phyloP scores from a whole-genome alignment of 2,329 filamentous ascomycete species.

The Xylaria sp. region DNA sequence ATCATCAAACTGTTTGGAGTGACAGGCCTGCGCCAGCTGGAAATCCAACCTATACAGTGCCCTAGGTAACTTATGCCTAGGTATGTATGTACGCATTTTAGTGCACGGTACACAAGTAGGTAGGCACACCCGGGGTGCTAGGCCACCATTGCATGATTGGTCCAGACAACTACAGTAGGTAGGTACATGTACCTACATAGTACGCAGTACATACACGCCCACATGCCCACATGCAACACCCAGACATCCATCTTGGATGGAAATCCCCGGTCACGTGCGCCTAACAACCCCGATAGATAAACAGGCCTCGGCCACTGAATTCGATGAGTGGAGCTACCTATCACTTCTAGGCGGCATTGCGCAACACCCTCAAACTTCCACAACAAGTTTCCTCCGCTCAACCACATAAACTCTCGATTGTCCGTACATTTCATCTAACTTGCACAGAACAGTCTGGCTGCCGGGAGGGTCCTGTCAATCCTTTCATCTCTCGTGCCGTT shows the following conservation, averaged over 20 bases:
- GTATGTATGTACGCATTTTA: neutral
- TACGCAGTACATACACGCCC: no score
- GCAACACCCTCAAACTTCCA: neutral
- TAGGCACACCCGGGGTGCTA: no score
- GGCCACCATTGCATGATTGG: neutral
- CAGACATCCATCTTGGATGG: no score
- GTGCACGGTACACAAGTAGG: neutral
- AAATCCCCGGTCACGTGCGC: neutral
- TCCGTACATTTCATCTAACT: neutral
- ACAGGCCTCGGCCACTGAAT: neutral
- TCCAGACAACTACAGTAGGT: no score
- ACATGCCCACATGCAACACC: no score
- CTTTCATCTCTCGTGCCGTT: neutral
- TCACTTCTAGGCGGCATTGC: neutral
- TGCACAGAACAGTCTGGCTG: neutral
- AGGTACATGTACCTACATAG: no score
- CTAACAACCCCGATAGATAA: neutral
- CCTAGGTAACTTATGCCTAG: no score
- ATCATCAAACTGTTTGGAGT: neutral
- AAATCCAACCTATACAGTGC: slow-evolving; percentile 12
- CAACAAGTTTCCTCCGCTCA: neutral
- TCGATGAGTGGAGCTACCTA: neutral
- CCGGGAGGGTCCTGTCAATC: neutral
- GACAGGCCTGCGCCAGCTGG: neutral
- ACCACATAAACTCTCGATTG: neutral